Percentiles rank a stretch among this genome's conserved stretches.
Evolutionary conservation across 202 grass and related monocot species (phyloP).

Genomic region (Cymbopogon flexuosus): DNA sequence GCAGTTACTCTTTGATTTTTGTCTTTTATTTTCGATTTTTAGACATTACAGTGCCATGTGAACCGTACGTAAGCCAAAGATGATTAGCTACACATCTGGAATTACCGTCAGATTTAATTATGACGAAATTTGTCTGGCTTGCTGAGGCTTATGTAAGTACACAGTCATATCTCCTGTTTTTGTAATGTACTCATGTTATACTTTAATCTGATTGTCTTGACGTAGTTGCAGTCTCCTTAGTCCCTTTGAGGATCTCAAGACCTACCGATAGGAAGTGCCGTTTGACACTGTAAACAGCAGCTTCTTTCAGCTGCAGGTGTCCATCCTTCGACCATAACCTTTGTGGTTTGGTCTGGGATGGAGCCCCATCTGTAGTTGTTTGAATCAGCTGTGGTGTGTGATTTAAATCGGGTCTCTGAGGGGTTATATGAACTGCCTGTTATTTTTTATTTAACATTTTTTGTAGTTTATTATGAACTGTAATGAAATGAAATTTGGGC

Average conservation of each 20-base stretch:
- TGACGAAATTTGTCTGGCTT: conserved; percentile 58
- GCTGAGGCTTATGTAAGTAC: conserved; percentile 35
- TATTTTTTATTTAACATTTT: too few relatives aligned
- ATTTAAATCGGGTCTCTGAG: conserved; percentile 86
- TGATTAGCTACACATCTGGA: conserved; percentile 66
- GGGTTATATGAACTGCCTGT: neutral
- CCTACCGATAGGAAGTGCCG: conserved; percentile 94
- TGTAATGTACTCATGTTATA: neutral
- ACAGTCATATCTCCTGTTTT: neutral
- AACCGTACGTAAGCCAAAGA: conserved; percentile 39
- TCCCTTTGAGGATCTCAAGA: conserved; percentile 39
- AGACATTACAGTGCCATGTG: neutral
- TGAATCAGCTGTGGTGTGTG: conserved; percentile 57
- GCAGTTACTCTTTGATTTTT: neutral
- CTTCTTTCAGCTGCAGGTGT: conserved; percentile 12
- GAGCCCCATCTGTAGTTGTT: conserved; percentile 16
- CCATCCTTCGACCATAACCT: conserved; percentile 27
- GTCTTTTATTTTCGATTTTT: neutral
- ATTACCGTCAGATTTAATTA: conserved; percentile 77
- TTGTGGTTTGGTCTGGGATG: conserved; percentile 34
- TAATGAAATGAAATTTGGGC: neutral
- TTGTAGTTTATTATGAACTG: neutral
- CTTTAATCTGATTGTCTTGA: neutral
- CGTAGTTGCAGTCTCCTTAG: neutral
- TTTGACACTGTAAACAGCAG: conserved; percentile 74